Evolutionary conservation across 2,329 filamentous ascomycete species (phyloP).

Genomic region (Neofusicoccum parvum): DNA sequence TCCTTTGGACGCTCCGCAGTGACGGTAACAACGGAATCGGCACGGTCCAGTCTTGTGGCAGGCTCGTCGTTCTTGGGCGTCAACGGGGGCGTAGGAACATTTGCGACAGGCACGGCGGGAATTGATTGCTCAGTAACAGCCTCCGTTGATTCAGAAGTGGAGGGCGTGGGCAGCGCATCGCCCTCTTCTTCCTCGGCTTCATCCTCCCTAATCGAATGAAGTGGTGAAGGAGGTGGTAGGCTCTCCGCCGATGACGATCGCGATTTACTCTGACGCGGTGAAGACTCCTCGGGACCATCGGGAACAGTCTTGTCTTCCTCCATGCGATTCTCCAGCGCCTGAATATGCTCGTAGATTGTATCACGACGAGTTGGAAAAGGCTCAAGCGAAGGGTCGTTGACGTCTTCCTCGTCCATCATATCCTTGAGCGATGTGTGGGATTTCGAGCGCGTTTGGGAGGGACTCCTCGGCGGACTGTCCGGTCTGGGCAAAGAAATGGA

Average conservation of each 20-base stretch:
- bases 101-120: background rate
- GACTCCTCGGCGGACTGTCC: conserved; percentile 7
- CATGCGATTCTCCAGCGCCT: conserved; percentile 15
- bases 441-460: background rate
- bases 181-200: background rate
- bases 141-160: background rate
- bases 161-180: background rate
- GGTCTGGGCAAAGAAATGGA: conserved; percentile 25
- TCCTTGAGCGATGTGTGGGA: conserved; percentile 15
- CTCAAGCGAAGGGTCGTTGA: conserved; percentile 29
- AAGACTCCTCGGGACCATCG: background rate
- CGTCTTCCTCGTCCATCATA: conserved; percentile 16
- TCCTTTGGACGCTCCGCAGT: background rate
- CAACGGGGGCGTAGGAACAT: conserved; percentile 14
- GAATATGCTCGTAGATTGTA: conserved; percentile 37
- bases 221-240: conserved; percentile 14
- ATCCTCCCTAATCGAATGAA: conserved; percentile 16
- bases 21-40: conserved; percentile 14
- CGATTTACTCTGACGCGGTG: background rate
- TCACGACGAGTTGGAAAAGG: conserved; percentile 37
- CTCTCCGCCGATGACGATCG: background rate
- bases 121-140: background rate
- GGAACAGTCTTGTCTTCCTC: conserved; percentile 7
- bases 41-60: background rate
- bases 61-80: conserved; percentile 1